Conservation (phyloP, 176 grass and related monocot species). For the Tuctoria greenei region DNA sequence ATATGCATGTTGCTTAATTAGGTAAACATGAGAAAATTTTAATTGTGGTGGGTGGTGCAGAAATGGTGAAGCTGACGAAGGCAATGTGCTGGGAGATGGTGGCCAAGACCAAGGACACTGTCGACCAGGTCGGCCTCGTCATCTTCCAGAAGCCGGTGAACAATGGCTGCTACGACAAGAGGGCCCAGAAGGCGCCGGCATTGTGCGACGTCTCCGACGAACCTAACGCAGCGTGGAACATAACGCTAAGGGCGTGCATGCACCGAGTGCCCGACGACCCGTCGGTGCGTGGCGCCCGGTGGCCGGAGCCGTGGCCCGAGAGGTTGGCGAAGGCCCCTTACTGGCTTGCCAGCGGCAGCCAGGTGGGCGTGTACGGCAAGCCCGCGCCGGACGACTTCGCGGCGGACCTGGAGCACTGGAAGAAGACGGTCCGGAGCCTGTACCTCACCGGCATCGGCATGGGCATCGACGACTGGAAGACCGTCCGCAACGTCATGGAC, state of each 20-base stretch:
- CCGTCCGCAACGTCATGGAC: conserved; percentile 89
- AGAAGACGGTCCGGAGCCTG: conserved; percentile 55
- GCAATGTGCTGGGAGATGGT: conserved; percentile 95
- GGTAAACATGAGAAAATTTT: not conserved
- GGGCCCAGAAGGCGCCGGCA: conserved; percentile 42
- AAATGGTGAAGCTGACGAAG: conserved; percentile 65
- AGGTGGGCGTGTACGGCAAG: conserved; percentile 92
- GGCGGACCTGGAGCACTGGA: conserved; percentile 75
- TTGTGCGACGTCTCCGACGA: conserved; percentile 84
- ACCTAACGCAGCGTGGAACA: conserved; percentile 93
- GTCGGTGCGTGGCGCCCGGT: conserved; percentile 46
- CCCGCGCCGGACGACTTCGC: conserved; percentile 76
- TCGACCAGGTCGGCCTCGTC: conserved; percentile 70
- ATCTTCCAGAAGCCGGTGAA: conserved; percentile 68
- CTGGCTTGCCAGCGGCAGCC: conserved; percentile 66
- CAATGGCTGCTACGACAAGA: conserved; percentile 70
- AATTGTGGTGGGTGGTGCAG: conserved; percentile 28
- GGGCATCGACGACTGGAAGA: conserved; percentile 76
- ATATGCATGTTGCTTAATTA: not conserved
- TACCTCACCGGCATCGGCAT: conserved; percentile 88
- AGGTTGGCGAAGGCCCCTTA: conserved; percentile 56
- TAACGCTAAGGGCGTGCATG: conserved; percentile 80
- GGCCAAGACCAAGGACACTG: conserved; percentile 65
- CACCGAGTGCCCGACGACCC: conserved; percentile 54
- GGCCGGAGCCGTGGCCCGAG: conserved; percentile 78